Evolutionary conservation across 1,284 basidiomycete genomes (phyloP), one percentile per base, ranked within the genome.

Genomic region (Pseudozyma thailandica): DNA sequence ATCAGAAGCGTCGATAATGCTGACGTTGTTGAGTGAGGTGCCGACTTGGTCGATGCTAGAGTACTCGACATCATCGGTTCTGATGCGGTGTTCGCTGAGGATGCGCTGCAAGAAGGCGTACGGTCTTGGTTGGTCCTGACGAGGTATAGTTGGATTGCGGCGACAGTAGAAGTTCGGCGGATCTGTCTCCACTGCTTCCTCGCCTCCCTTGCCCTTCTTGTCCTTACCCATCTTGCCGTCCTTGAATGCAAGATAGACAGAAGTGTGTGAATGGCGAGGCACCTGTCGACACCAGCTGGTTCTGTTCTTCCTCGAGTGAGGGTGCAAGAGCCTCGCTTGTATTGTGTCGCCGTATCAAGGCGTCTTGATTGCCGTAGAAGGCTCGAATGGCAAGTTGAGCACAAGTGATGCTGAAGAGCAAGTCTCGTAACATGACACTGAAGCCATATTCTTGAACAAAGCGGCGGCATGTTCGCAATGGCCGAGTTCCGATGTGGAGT

Each of bases 61-160:
- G 25, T 37, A 20, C 13, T 61, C 58, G 5, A 25, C 28, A 12
- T 52, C 35, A 20, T 58, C 55, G 9, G 38, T 51, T 1, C 54
- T 50, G 12, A 61, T 56, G 13, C 47, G 53, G 41, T 72, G 69
- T 37, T 72, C 69, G 51, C 43, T 55, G n/a, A 72, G 50, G 31
- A 72, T 72, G 35, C 69, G 69, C 23, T 66, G 62, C 27, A 72
- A 45, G 23, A 72, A 72, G 23, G 62, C 69, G 48, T 66, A 66
- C 1, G 69, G 69, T 42, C 54, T 49, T 7, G 69, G 62, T 45
- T 58, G 62, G 16, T 48, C 39, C 27, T 62, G 57, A 23, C 62
- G 62, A 35, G 69, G 69, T 4, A 66, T 62, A 23, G 69, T 72
- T 0, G 69, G 62, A 20, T 62, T 62, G 39, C 69, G 69, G 15